A percentile compares a stretch with the other conserved stretches of the same genome.
phyloP scores from a whole-genome alignment of 768 basidiomycete genomes.

The Mycena filopes region DNA sequence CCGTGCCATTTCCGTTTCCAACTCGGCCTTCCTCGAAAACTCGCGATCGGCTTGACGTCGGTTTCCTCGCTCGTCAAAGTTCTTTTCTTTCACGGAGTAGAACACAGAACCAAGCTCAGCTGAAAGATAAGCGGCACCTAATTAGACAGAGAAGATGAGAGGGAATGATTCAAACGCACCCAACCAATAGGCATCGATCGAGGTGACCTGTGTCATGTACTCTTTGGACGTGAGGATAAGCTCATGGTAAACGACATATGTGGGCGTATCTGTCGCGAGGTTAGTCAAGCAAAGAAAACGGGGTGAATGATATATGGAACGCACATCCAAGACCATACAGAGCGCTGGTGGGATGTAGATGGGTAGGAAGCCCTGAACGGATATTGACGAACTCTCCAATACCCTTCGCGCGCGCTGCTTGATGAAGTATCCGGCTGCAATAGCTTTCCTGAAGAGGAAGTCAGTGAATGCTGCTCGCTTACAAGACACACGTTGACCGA shows the following conservation, averaged over 20 bases:
- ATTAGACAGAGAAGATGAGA: not conserved
- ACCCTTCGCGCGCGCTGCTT: conserved; percentile 97
- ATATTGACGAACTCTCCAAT: conserved; percentile 99
- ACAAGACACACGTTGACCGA: conserved; percentile 43
- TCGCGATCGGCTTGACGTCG: conserved; percentile 85
- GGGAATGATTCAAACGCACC: conserved; percentile 57
- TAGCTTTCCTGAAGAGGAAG: conserved; percentile 78
- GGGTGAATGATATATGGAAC: conserved; percentile 43
- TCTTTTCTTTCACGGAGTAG: conserved; percentile 98
- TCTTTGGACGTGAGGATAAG: conserved; percentile 94
- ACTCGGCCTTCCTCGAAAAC: conserved; percentile 90
- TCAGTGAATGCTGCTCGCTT: conserved; percentile 5
- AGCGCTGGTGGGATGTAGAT: conserved; percentile 96
- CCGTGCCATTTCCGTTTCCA: conserved; percentile 91
- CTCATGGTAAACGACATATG: conserved; percentile 97
- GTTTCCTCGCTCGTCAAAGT: conserved; percentile 90
- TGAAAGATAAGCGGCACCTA: conserved; percentile 41
- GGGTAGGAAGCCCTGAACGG: conserved; percentile 93
- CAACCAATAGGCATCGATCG: conserved; percentile 97
- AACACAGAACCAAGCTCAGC: conserved; percentile 96
- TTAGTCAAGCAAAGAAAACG: conserved; percentile 24
- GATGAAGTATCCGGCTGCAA: conserved; percentile 99
- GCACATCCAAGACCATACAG: conserved; percentile 95
- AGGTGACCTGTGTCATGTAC: conserved; percentile 99
- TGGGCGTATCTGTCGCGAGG: conserved; percentile 79